Evolutionary conservation across 2,329 filamentous ascomycete genomes (phyloP), one percentile per base, ranked within the genome.

Genomic region (Hawksworthiomyces lignivorus): DNA sequence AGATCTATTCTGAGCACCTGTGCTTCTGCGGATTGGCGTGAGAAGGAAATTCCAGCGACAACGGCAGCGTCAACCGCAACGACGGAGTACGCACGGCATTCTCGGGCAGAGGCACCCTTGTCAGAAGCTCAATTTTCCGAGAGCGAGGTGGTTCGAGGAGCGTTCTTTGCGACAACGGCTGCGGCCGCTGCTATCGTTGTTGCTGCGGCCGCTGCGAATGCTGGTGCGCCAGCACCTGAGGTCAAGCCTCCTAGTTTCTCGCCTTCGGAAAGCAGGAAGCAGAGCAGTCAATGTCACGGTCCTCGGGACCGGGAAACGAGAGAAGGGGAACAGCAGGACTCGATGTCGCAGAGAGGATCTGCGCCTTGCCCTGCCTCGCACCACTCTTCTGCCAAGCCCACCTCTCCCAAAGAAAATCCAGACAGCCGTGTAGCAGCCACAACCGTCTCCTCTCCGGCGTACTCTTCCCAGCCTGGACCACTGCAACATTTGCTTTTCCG

Each of bases 311-410:
- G 64, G 58, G 63, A 64, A 58, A 63, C 62, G 62, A 61, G 63
- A 61, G 65, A 62, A 69, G 72, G 73, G 68, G 73, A 75, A 63
- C 69, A 30, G n/a, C 39, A 69, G 71, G 65, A 65, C 67, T 72
- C 74, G 67, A 81, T 81, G 77, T 79, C 75, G 67, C 73, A 77
- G 68, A 72, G 69, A 66, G 70, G 68, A 56, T 62, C 69, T 69
- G 67, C 65, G 62, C 65, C 72, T 72, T 68, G 63, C 60, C 68
- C 73, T 68, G 62, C 66, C 59, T 72, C 73, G 63, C 70, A 65
- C 57, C 67, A 62, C 53, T 50, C 43, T 12, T 46, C 15, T 7
- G 15, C 31, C 14, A 41, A 50, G 51, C 40, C 51, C 48, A 43
- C 57, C 57, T 40, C 56, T 56, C 32, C 50, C n/a, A 36, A 30